Evolutionary conservation across 371 early-diverging fungal genomes (phyloP).

Genomic region (Actinomucor elegans): DNA sequence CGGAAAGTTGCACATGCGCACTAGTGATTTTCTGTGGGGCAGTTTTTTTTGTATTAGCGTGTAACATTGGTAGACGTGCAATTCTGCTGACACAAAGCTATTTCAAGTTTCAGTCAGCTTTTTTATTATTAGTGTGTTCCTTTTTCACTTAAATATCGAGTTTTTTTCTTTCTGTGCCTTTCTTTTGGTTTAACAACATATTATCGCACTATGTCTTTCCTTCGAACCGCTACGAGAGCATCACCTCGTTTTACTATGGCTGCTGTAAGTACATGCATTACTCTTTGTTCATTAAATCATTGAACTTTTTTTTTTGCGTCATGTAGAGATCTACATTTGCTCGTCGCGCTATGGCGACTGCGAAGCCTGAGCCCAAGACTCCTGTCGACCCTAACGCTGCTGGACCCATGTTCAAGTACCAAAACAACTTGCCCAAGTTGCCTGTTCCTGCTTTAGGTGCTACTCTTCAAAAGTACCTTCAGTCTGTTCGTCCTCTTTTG

Average conservation of each 20-base stretch:
- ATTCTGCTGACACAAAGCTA: constrained; percentile 25
- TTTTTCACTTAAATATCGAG: constrained; percentile 4
- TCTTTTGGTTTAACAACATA: not conserved
- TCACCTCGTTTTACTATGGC: constrained; percentile 19
- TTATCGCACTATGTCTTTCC: constrained; percentile 15
- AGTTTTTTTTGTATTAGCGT: not conserved
- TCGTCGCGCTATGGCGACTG: constrained; percentile 11
- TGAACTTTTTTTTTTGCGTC: not conserved
- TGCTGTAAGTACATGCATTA: constrained; percentile 18
- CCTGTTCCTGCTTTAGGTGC: constrained; percentile 88
- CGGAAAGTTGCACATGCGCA: constrained; percentile 1
- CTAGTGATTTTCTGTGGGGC: not conserved
- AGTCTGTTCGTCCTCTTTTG: constrained; percentile 76
- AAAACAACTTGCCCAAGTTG: constrained; percentile 75
- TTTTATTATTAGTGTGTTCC: constrained; percentile 1
- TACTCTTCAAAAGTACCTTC: constrained; percentile 80
- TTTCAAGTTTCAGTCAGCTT: constrained; percentile 6
- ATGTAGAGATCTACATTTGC: constrained; percentile 4
- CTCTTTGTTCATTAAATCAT: too few species aligned
- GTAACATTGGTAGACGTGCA: constrained; percentile 2
- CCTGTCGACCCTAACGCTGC: constrained; percentile 45
- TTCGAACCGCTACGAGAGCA: constrained; percentile 11
- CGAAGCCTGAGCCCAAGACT: constrained; percentile 36
- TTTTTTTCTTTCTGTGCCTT: constrained; percentile 7
- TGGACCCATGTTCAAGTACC: constrained; percentile 68